These are phyloP conservation scores for Phytophthora capsici DNA, from an alignment of 352 stramenopile genomes.

Conservation along the genomic window DNA sequence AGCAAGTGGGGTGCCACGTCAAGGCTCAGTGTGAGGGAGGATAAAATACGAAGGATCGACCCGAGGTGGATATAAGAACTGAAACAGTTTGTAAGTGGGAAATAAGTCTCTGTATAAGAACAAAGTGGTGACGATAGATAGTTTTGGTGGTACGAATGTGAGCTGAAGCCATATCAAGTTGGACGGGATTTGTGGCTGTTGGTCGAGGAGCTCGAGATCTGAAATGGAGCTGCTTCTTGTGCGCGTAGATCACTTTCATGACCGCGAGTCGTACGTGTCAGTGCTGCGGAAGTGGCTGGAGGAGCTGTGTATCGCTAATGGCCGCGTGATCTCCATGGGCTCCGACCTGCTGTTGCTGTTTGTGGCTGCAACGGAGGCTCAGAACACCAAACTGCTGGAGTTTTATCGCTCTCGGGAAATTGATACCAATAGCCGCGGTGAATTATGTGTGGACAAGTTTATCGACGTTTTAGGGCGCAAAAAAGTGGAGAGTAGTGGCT, in stretches of 20 bases:
- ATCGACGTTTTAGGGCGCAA: constrained; percentile 76
- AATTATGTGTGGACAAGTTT: constrained; percentile 76
- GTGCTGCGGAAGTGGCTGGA: constrained; percentile 64
- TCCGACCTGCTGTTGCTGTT: constrained; percentile 65
- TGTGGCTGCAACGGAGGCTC: constrained; percentile 44
- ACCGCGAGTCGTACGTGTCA: constrained; percentile 64
- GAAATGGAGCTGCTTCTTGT: constrained; percentile 66
- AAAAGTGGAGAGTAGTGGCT: constrained; percentile 38
- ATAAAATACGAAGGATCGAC: constrained; percentile 26
- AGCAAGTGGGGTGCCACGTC: constrained; percentile 22
- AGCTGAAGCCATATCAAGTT: neutral
- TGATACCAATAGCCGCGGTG: constrained; percentile 61
- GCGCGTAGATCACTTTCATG: constrained; percentile 74
- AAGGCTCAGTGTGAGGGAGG: constrained; percentile 15
- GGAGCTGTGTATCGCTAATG: constrained; percentile 53
- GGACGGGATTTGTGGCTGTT: constrained; percentile 5
- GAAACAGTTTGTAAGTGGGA: constrained; percentile 1
- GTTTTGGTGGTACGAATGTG: neutral
- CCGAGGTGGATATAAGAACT: constrained; percentile 23
- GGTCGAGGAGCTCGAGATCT: constrained; percentile 1
- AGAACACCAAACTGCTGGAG: constrained; percentile 52
- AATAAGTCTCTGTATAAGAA: constrained; percentile 24
- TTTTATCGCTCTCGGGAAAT: constrained; percentile 56
- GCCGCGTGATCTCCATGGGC: constrained; percentile 70
- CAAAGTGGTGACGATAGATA: neutral